Conservation (phyloP, 345 rosid genomes). For the Boechera divaricarpa region DNA sequence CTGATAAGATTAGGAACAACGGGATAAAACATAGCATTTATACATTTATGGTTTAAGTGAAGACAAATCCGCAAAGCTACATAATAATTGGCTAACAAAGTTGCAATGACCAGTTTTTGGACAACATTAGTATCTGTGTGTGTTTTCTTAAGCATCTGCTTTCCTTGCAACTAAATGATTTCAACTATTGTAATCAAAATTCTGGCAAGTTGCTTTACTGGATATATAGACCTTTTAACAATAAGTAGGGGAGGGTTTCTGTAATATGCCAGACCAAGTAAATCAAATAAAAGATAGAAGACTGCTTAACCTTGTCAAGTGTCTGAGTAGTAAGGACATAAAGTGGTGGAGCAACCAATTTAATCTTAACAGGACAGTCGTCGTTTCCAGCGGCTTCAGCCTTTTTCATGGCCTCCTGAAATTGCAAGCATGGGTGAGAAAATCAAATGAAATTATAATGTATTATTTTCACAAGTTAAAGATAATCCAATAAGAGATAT, state of each 20-base stretch:
- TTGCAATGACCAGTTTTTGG: constrained; percentile 6
- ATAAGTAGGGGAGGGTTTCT: constrained; percentile 8
- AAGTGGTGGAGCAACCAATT: constrained; percentile 95
- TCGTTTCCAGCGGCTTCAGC: constrained; percentile 95
- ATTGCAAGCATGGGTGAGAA: constrained; percentile 30
- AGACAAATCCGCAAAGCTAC: not conserved
- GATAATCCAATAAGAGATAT: not conserved
- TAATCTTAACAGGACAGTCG: constrained; percentile 95
- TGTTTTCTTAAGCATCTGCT: not conserved
- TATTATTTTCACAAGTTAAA: not conserved
- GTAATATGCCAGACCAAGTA: not conserved
- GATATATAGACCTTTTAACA: constrained; percentile 11
- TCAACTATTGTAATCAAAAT: not conserved
- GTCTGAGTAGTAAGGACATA: constrained; percentile 98
- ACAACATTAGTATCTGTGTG: not conserved
- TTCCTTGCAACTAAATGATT: not conserved
- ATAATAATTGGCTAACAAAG: constrained; percentile 5
- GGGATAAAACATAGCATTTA: not conserved
- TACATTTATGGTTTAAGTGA: not conserved
- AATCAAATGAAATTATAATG: not conserved
- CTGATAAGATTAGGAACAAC: not conserved
- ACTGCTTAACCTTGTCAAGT: constrained; percentile 80
- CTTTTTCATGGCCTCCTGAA: constrained; percentile 91
- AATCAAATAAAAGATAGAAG: constrained; percentile 16
- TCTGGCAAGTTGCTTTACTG: not conserved